Conservation (phyloP, 805 yeast genomes). For the Starmerella apicola region DNA sequence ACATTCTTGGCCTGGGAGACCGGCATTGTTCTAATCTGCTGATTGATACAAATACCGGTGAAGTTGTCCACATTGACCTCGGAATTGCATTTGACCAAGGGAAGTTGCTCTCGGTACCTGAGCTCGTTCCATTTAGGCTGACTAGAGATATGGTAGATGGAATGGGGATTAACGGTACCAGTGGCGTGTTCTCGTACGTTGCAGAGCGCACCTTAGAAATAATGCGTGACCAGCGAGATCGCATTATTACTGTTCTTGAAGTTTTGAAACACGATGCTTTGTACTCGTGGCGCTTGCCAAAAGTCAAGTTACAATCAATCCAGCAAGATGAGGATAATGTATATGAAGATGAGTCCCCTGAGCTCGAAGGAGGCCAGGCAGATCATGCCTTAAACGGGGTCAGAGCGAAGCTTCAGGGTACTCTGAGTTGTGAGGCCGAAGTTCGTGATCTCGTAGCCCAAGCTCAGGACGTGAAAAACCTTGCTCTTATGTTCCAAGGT, state of each 20-base stretch:
- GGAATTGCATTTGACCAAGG: slow-evolving; percentile 98
- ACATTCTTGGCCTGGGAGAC: slow-evolving; percentile 86
- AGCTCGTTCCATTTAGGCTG: slow-evolving; percentile 82
- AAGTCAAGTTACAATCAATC: slow-evolving; percentile 34
- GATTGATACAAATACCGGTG: slow-evolving; percentile 71
- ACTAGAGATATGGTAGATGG: slow-evolving; percentile 89
- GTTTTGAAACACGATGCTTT: slow-evolving; percentile 87
- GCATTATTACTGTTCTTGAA: slow-evolving; percentile 68
- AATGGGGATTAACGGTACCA: slow-evolving; percentile 73
- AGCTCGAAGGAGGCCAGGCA: slow-evolving; percentile 44
- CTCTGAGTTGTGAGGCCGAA: slow-evolving; percentile 68
- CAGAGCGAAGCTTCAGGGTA: slow-evolving; percentile 54
- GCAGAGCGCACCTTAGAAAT: slow-evolving; percentile 65
- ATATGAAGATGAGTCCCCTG: neutral
- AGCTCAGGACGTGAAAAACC: slow-evolving; percentile 54
- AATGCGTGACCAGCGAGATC: slow-evolving; percentile 50
- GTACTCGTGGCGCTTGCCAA: slow-evolving; percentile 82
- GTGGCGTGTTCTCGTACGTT: slow-evolving; percentile 61
- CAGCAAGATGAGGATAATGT: neutral
- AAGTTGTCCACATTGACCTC: slow-evolving; percentile 87
- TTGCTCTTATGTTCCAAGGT: slow-evolving; percentile 56
- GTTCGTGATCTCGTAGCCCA: slow-evolving; percentile 69
- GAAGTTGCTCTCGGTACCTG: slow-evolving; percentile 70
- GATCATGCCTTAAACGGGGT: slow-evolving; percentile 66
- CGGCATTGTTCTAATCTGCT: slow-evolving; percentile 85